Base-by-base conservation (phyloP, 2,329 filamentous ascomycete genomes). In the Lecanicillium sp. region DNA sequence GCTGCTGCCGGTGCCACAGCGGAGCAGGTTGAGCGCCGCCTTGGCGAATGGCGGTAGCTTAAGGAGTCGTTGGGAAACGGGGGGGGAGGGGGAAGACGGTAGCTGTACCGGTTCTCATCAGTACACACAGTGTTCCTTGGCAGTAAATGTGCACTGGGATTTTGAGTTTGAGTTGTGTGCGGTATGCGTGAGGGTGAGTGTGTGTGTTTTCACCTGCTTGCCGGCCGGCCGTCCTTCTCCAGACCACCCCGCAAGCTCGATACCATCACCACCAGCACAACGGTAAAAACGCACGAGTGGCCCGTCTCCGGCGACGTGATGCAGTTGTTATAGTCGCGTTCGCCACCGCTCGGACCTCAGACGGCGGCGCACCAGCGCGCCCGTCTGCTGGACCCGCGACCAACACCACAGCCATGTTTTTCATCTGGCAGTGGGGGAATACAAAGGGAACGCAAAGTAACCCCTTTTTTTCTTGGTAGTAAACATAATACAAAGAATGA, bases 11-110 rank as follows among this genome's bases (percentile, higher is more conserved):
- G 11, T 55, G 49, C n/a, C n/a, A n/a, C 26, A 57, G 30, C 17
- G 50, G 41, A 55, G 39, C 55, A 56, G 57, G 51, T 54, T 57
- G 14, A 59, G 47, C 2, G 45, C 55, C 4, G 54, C 52, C 26
- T 58, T 53, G 20, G 47, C 45, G 15, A 58, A n/a, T n/a, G 36
- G 32, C 51, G 50, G 30, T 55, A 55, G 11, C 52, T 50, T 20
- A 50, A 21, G 0, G 50, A 30, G 3, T 30, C 24, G 14, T 23
- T 33, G 8, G 15, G 35, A 12, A 1, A 51, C 46, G 8, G 44
- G 45, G 4, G 39, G 43, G 12, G 44, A 29, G 43, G 52, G 27
- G n/a, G 23, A 9, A n/a, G n/a, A 32, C 3, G 19, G 42, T 26
- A 35, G 44, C 45, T 30, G 17, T 29, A 21, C 24, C 17, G n/a